A percentile compares a stretch with the other conserved stretches of the same genome.
These are phyloP conservation scores for Cerrena zonata DNA, from an alignment of 1,284 basidiomycete species.

Conservation along the genomic window DNA sequence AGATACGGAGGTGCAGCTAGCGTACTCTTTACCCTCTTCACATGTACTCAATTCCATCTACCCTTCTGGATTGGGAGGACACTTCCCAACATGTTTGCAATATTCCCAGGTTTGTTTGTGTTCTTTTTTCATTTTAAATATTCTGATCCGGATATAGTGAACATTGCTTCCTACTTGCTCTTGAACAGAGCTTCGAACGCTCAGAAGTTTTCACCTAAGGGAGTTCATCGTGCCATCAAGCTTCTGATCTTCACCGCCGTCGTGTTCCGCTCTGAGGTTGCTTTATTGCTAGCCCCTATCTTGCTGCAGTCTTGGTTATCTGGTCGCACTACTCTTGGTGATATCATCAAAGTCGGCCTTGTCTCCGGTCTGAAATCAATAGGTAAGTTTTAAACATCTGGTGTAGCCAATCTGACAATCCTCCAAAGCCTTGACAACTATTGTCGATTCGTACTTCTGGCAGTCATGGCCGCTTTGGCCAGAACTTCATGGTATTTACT, in stretches of 20 bases:
- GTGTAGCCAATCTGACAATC: not conserved
- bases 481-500: slow-evolving; percentile 75
- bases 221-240: slow-evolving; percentile 36
- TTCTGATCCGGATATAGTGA: slow-evolving; percentile 39
- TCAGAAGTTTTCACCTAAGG: slow-evolving; percentile 31
- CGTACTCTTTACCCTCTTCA: slow-evolving; percentile 61
- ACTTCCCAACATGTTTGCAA: slow-evolving; percentile 89
- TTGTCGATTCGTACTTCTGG: slow-evolving; percentile 89
- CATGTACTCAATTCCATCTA: slow-evolving; percentile 83
- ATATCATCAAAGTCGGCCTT: slow-evolving; percentile 50
- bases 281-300: slow-evolving; percentile 60
- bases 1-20: slow-evolving; percentile 60
- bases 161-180: slow-evolving; percentile 56
- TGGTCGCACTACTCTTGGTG: slow-evolving; percentile 38
- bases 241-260: slow-evolving; percentile 65
- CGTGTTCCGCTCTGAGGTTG: slow-evolving; percentile 79
- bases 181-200: slow-evolving; percentile 43
- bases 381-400: slow-evolving; percentile 52
- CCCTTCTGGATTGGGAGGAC: slow-evolving; percentile 92
- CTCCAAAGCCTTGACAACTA: slow-evolving; percentile 52
- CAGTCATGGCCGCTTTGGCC: slow-evolving; percentile 72
- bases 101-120: slow-evolving; percentile 61
- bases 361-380: slow-evolving; percentile 50
- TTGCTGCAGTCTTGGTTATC: slow-evolving; percentile 51
- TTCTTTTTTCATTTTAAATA: not conserved